phyloP scores from a whole-genome alignment of 225 moss, liverwort and hornwort species.

The Polytrichum formosum region DNA sequence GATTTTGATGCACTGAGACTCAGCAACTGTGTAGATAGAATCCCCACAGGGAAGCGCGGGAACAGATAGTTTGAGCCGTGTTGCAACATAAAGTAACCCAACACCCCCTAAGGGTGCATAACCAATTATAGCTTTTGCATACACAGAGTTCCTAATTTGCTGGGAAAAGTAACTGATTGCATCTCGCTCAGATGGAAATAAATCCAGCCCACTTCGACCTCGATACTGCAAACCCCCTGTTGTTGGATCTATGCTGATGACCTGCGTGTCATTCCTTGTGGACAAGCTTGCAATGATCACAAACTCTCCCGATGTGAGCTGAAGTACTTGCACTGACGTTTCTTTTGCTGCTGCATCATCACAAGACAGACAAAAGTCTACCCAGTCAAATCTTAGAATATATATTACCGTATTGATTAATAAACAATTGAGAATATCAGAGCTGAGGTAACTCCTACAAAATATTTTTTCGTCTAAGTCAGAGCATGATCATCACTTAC shows the following conservation, averaged over 20 bases:
- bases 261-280: conserved; percentile 78
- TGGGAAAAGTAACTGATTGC: conserved; percentile 55
- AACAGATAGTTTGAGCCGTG: conserved; percentile 54
- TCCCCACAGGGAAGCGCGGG: conserved; percentile 91
- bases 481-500: neutral
- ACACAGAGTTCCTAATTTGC: conserved; percentile 39
- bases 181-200: conserved; percentile 75
- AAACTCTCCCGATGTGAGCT: conserved; percentile 83
- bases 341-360: conserved; percentile 58
- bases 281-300: conserved; percentile 78
- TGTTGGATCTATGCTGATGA: conserved; percentile 86
- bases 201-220: conserved; percentile 69
- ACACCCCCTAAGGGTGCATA: conserved; percentile 85
- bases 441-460: no score
- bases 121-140: conserved; percentile 78
- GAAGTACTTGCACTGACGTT: conserved; percentile 73
- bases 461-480: no score
- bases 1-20: conserved; percentile 87
- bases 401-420: no score
- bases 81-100: conserved; percentile 78
- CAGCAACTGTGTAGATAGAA: conserved; percentile 64
- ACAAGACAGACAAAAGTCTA: conserved; percentile 10
- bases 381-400: no score
- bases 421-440: no score
- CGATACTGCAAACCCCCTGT: conserved; percentile 80